Evolutionary conservation across 805 yeast genomes (phyloP), one percentile per base, ranked within the genome.

Genomic region (Debaryomyces maramus): DNA sequence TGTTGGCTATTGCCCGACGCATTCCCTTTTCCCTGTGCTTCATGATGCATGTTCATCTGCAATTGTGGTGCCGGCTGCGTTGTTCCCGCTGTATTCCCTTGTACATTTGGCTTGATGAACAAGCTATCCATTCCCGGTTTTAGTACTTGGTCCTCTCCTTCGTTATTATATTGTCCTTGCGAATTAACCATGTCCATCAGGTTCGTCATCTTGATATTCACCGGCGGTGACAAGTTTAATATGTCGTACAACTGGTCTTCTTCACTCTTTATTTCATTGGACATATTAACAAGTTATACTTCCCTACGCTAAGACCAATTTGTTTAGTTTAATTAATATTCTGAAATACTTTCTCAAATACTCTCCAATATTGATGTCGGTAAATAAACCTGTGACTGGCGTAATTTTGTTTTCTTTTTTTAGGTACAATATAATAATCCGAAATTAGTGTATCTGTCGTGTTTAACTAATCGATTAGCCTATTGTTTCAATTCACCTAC

Each of bases 231-330:
- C 33, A 63, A 46, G 29, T 61, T 60, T 32, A 62, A 48, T 19
- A 61, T 54, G 30, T 65, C 65, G 43, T 50, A 59, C 16, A 61
- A 45, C 34, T 60, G 57, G 26, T 60, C 63, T 10, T 58, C 63
- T 13, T 57, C 64, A 15, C 35, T 17, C 31, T 42, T 32, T 16
- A 18, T 20, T 32, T 32, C 15, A 32, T 16, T 16, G 23, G 34
- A 16, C 34, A 18, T 16, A 32, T 32, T 17, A 13, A 18, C 10
- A 17, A 15, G 19, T 23, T 14, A 13, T 18, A 8, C 4, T 20
- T 32, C n/a, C n/a, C n/a, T n/a, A n/a, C n/a, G n/a, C n/a, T n/a
- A n/a, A n/a, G n/a, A n/a, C n/a, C n/a, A n/a, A n/a, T n/a, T n/a
- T n/a, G n/a, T n/a, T n/a, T n/a, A n/a, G n/a, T n/a, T n/a, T n/a